Conservation (phyloP, 1,284 basidiomycete species). For the Gomphus bonarii region DNA sequence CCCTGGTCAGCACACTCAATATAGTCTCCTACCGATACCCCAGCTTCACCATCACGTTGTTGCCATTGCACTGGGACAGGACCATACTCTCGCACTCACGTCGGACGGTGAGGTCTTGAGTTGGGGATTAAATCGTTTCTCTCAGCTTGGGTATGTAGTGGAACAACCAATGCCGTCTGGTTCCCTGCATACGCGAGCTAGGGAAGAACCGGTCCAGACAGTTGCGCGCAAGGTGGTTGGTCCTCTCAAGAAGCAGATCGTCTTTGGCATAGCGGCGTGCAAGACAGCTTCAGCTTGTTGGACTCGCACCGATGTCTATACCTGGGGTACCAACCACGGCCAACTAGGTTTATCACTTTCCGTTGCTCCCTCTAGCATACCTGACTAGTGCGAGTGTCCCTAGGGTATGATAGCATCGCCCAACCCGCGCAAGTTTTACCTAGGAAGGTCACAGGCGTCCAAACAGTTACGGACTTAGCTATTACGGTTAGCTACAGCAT, state of each 20-base stretch:
- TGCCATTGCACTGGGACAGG: conserved; percentile 80
- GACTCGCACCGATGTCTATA: conserved; percentile 80
- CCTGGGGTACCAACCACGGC: conserved; percentile 93
- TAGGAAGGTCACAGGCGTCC: conserved; percentile 74
- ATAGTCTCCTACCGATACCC: conserved; percentile 51
- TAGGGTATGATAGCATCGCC: conserved; percentile 68
- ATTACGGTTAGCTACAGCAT: conserved; percentile 47
- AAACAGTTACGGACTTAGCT: conserved; percentile 59
- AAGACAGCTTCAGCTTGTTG: conserved; percentile 86
- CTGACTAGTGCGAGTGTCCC: not conserved
- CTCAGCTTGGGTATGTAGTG: conserved; percentile 82
- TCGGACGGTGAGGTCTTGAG: conserved; percentile 74
- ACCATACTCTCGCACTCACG: conserved; percentile 87
- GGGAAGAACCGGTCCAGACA: conserved; percentile 60
- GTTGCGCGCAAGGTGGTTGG: conserved; percentile 71
- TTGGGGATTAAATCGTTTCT: conserved; percentile 86
- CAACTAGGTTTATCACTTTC: conserved; percentile 57
- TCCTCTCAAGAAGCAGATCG: conserved; percentile 69
- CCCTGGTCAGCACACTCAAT: conserved; percentile 71
- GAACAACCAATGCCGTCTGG: conserved; percentile 34
- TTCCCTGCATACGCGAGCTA: not conserved
- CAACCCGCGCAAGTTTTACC: conserved; percentile 77
- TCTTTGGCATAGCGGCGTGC: conserved; percentile 81
- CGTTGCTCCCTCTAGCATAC: not conserved
- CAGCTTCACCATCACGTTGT: conserved; percentile 46